Evolutionary conservation across 345 rosid genomes (phyloP), one percentile per base, ranked within the genome.

Genomic region (Geranium rotundifolium): DNA sequence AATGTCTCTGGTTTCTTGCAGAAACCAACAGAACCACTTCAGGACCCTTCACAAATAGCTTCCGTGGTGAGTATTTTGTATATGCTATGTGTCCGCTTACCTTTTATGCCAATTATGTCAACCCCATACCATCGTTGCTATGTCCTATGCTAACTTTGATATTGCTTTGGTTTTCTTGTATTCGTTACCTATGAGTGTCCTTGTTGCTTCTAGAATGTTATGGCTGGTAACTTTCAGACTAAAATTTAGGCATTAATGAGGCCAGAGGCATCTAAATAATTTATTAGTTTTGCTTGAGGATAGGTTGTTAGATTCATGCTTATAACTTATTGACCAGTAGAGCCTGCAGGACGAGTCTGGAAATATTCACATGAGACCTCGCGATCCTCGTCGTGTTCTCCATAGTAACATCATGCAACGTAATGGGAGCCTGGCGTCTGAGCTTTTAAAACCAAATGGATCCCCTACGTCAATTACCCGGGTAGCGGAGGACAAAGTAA

Each of bases 381-480:
- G 99, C 63, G 99, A 93, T 67, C 99, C 99, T 71, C 95, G 99
- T 18, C 97, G 99, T 59, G 64, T 81, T 49, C 86, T 87, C 41
- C 97, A 85, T 68, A 83, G 80, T 39, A 77, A 74, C 68, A 17
- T 72, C 39, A 79, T 84, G 72, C 91, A 80, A 67, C 84, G 77
- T 75, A 64, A 72, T 46, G 83, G 78, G 58, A 77, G 77, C 76
- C 30, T 57, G 52, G 78, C 71, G 58, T 62, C 80, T 61, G 96
- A 85, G 52, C 85, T 79, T 72, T 57, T 74, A 19, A 84, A 84
- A 73, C 59, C 77, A 18, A 79, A 72, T 69, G 79, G 75, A 34
- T 23, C 66, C 59, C 65, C 71, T 19, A 54, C 71, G 50, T 29
- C 69, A 58, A 76, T 75, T 67, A 56, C 67, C 57, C 70, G 60